Evolutionary conservation across 2,329 filamentous ascomycete species (phyloP).

Genomic region (Fusarium compactum): DNA sequence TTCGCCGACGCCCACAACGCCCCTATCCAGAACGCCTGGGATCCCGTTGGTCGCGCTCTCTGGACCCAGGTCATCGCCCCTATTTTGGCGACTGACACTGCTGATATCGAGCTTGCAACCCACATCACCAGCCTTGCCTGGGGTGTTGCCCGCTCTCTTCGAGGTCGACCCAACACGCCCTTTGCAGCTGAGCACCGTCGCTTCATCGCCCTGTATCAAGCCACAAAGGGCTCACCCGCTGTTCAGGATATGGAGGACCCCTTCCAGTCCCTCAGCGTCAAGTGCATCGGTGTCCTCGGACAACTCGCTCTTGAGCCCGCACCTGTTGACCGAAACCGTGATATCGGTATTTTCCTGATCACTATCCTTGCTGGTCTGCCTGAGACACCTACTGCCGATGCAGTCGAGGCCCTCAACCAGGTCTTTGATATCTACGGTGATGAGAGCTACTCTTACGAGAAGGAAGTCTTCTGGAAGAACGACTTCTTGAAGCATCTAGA

Average conservation of each 20-base stretch:
- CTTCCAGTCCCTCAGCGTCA: constrained; percentile 72
- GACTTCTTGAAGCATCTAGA: constrained; percentile 71
- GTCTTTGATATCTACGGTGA: constrained; percentile 76
- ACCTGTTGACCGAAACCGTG: constrained; percentile 66
- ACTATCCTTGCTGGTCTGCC: constrained; percentile 65
- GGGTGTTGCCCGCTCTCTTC: constrained; percentile 70
- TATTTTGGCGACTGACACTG: constrained; percentile 70
- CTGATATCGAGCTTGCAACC: constrained; percentile 71
- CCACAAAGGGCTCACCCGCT: constrained; percentile 58
- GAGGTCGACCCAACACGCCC: constrained; percentile 61
- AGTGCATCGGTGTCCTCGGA: constrained; percentile 75
- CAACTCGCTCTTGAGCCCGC: constrained; percentile 70
- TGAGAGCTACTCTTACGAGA: constrained; percentile 68
- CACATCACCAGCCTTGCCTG: constrained; percentile 74
- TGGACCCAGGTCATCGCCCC: constrained; percentile 69
- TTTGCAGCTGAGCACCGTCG: constrained; percentile 67
- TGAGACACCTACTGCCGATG: constrained; percentile 66
- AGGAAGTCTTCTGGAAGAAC: constrained; percentile 73
- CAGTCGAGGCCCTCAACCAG: constrained; percentile 74
- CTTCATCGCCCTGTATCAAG: constrained; percentile 75
- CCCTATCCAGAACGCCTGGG: constrained; percentile 66
- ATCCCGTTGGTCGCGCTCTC: constrained; percentile 64
- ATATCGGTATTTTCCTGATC: constrained; percentile 73
- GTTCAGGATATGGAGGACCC: constrained; percentile 60
- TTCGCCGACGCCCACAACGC: constrained; percentile 66